Base-by-base conservation (phyloP, 495 filamentous ascomycete species). In the Lasiosphaeria ovina region DNA sequence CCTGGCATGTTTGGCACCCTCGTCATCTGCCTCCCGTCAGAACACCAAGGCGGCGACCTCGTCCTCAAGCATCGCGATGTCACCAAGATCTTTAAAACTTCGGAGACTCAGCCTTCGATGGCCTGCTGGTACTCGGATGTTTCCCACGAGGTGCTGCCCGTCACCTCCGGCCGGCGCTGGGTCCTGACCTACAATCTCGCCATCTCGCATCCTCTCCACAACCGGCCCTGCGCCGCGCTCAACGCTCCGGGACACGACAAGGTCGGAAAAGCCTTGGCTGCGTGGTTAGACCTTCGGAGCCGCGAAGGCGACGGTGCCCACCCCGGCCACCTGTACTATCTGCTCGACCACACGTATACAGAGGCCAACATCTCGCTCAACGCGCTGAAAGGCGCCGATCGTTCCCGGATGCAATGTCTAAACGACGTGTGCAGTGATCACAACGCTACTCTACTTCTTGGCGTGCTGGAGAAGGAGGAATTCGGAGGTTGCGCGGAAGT, bases 1-100 rank as follows among this genome's bases (percentile, higher is more conserved):
- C 74, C 77, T 12, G 77, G 80, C 2, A 83, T 86, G 78, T 85
- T 86, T 62, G 83, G 74, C 16, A 86, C 83, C 0, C 68, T 85
- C n/a, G 78, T 82, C 36, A 72, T 86, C 35, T 76, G 69, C 55
- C 72, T 86, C 3, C 83, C 84, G 0, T 85, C 81, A 0, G 61
- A 70, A 24, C 80, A 24, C 62, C 61, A 73, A 35, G 83, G 83
- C 24, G 83, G 84, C 0, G 75, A 77, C 31, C 72, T 87, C 11
- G 59, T 76, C 10, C 62, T 81, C 16, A 70, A 63, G n/a, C 80
- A 82, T 66, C 60, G 65, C 35, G 69, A 62, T n/a, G 32, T 75
- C 31, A 67, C 62, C 17, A 67, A 72, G 33, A 61, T 60, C 3
- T 76, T 82, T 40, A 58, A 66, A 31, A 76, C 74, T 3, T 82